A percentile compares a stretch with the other conserved stretches of the same genome.
Evolutionary conservation across 2,329 filamentous ascomycete species (phyloP).

Genomic region (Helotiales sp.): DNA sequence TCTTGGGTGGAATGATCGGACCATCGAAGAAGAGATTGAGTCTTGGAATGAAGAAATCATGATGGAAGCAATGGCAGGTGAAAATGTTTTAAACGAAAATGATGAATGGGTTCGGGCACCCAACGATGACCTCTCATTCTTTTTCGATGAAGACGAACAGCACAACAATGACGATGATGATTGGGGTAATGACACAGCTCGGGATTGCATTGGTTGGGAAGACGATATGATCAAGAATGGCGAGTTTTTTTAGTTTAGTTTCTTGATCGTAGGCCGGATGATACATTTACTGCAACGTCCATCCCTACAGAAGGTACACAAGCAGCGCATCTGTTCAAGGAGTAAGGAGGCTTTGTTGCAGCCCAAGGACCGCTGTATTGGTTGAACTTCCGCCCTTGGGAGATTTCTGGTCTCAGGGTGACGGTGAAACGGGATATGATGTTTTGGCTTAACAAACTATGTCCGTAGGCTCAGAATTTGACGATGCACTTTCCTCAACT

Average conservation of each 20-base stretch:
- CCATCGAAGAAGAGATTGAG: constrained; percentile 20
- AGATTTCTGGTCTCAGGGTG: neutral
- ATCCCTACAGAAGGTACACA: neutral
- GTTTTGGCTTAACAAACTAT: too few species aligned
- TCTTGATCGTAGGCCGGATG: neutral
- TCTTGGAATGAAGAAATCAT: constrained; percentile 24
- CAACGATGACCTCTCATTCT: neutral
- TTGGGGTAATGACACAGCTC: neutral
- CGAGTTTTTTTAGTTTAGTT: neutral
- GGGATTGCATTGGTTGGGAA: neutral
- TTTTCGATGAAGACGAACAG: neutral
- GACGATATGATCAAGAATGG: neutral
- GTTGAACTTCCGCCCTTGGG: neutral
- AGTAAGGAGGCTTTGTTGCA: neutral
- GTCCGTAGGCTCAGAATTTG: too few species aligned
- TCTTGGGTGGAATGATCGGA: constrained; percentile 26
- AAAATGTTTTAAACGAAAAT: neutral
- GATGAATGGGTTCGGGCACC: neutral
- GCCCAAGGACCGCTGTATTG: neutral
- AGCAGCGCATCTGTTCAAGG: neutral
- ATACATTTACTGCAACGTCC: neutral
- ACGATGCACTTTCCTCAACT: neutral
- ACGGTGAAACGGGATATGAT: neutral
- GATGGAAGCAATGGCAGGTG: constrained; percentile 1
- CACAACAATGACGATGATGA: neutral